Base-by-base conservation (phyloP, 2,329 filamentous ascomycete genomes). In the Sarocladium strictum region DNA sequence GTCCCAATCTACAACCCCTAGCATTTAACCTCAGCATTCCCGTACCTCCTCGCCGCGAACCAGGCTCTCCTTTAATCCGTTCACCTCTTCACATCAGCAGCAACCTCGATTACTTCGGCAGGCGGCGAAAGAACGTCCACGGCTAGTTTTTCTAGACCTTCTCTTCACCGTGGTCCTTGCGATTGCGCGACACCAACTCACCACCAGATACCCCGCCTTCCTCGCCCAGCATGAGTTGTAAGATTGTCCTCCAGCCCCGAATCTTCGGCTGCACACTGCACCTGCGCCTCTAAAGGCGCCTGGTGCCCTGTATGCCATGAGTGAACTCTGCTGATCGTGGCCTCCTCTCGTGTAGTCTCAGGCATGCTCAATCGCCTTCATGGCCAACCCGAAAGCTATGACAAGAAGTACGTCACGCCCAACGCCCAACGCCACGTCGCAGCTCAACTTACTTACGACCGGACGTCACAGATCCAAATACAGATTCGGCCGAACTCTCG, bases 311-410 rank as follows among this genome's bases (percentile, higher is more conserved):
- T 10, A n/a, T 3, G n/a, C 1, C 24, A 21, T 23, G n/a, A n/a
- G n/a, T n/a, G n/a, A 27, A 26, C 3, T 9, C 6, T 54, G 63
- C 64, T 65, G 58, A 65, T 59, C 45, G 58, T 60, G 54, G 37
- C 53, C 24, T 54, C 55, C 51, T 57, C 55, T 29, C 59, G 38
- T 55, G 53, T 58, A 96, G 91, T 96, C 76, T 77, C 87, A 63
- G 87, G 81, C 68, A 96, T 97, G 90, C 80, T 97, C 65, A 96
- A 93, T 76, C 91, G 93, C 82, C 87, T 97, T 66, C 90, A 95
- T 67, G 91, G 92, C 72, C 93, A 97, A 77, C 93, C 93, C 63
- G 91, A 96, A 64, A 97, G 90, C 76, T 99, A 99, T 78, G 94
- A 97, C 70, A 96, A 96, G 76, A 99, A 99, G 90, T 95, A 76